Evolutionary conservation across 305 asterid species (phyloP).

Genomic region (Fraxinus floribunda): DNA sequence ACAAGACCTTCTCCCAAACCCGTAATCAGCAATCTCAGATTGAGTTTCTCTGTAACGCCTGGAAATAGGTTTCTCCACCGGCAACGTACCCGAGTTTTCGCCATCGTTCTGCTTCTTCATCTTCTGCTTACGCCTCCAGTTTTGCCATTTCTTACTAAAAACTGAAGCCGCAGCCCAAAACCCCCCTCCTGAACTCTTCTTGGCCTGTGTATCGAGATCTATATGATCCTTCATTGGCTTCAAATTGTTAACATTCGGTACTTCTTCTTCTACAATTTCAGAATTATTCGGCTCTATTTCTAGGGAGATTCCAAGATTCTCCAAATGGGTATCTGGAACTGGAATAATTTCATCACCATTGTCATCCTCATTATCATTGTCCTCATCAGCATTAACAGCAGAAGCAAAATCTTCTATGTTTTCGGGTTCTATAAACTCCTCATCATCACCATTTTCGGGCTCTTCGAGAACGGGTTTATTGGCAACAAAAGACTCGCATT

Average conservation of each 20-base stretch:
- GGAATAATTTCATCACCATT: conserved; percentile 38
- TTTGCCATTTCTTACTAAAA: conserved; percentile 91
- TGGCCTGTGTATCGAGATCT: conserved; percentile 59
- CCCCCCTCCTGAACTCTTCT: conserved; percentile 66
- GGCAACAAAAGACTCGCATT: conserved; percentile 33
- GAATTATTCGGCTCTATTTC: conserved; percentile 37
- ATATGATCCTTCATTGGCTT: conserved; percentile 82
- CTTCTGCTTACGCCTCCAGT: conserved; percentile 92
- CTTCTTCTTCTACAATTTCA: conserved; percentile 67
- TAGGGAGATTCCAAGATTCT: conserved; percentile 23
- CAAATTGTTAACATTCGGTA: conserved; percentile 27
- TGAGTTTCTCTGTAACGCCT: conserved; percentile 79
- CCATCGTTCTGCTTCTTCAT: conserved; percentile 57
- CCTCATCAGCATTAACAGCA: conserved; percentile 27
- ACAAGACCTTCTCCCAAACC: conserved; percentile 84
- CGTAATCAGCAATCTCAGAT: conserved; percentile 92
- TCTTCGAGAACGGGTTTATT: conserved; percentile 60
- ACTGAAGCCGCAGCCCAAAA: conserved; percentile 92
- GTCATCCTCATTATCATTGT: conserved; percentile 20
- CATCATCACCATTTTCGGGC: conserved; percentile 43
- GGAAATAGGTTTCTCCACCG: conserved; percentile 72
- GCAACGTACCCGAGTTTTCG: conserved; percentile 55
- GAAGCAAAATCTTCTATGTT: conserved; percentile 22
- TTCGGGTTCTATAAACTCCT: conserved; percentile 24
- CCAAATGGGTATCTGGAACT: conserved; percentile 31